Evolutionary conservation across 495 filamentous ascomycete genomes (phyloP).

Genomic region (Rostrohypoxylon terebratum): DNA sequence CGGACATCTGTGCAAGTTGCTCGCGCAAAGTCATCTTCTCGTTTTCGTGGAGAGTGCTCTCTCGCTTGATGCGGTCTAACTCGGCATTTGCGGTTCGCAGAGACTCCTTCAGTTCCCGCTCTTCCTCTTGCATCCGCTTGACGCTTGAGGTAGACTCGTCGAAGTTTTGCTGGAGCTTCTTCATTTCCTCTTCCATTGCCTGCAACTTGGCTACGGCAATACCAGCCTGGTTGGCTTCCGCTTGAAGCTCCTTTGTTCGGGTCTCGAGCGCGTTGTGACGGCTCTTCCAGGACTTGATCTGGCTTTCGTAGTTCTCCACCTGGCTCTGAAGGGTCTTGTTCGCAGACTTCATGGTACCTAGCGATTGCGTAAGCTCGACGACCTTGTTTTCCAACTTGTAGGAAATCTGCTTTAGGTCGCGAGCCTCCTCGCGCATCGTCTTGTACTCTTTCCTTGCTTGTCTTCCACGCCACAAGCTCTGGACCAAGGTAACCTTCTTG

Average conservation of each 20-base stretch:
- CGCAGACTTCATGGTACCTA: slow-evolving; percentile 90
- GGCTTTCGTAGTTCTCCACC: slow-evolving; percentile 94
- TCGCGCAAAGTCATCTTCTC: slow-evolving; percentile 87
- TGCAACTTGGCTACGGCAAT: slow-evolving; percentile 89
- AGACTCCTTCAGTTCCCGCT: slow-evolving; percentile 80
- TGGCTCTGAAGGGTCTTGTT: slow-evolving; percentile 90
- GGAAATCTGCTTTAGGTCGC: slow-evolving; percentile 98
- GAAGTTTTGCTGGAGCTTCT: slow-evolving; percentile 84
- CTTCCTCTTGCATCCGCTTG: slow-evolving; percentile 94
- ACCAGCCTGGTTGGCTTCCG: slow-evolving; percentile 96
- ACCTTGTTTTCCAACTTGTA: slow-evolving; percentile 99
- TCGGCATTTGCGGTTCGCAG: slow-evolving; percentile 80
- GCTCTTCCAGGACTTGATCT: slow-evolving; percentile 93
- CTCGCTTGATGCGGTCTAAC: slow-evolving; percentile 76
- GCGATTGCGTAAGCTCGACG: slow-evolving; percentile 92
- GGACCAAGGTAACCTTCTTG: slow-evolving; percentile 86
- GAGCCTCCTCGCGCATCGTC: slow-evolving; percentile 89
- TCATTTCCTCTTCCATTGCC: slow-evolving; percentile 94
- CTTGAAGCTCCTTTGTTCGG: slow-evolving; percentile 90
- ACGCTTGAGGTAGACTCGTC: slow-evolving; percentile 87
- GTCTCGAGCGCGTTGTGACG: slow-evolving; percentile 92
- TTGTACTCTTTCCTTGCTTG: slow-evolving; percentile 86
- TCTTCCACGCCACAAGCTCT: slow-evolving; percentile 93
- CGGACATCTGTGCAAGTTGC: slow-evolving; percentile 89
- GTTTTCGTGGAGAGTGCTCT: slow-evolving; percentile 76